phyloP scores from a whole-genome alignment of 768 basidiomycete species.

The Phanerodontia chrysosporium region DNA sequence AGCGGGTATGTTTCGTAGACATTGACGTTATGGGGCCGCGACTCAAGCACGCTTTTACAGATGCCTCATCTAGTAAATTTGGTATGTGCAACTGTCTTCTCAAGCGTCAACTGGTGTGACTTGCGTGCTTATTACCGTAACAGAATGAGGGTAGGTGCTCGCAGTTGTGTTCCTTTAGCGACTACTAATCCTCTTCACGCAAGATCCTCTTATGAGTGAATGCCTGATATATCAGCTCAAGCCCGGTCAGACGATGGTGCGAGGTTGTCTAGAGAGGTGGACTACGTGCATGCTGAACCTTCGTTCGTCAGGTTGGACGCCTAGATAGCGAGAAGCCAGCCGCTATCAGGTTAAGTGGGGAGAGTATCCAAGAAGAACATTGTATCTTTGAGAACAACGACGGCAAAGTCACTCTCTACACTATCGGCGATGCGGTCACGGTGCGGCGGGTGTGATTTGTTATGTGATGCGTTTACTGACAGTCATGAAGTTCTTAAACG shows the following conservation, averaged over 20 bases:
- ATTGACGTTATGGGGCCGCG: background rate
- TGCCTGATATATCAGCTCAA: constrained; percentile 93
- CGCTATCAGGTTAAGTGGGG: constrained; percentile 89
- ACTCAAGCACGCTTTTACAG: constrained; percentile 32
- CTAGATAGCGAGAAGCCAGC: constrained; percentile 77
- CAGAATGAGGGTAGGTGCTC: background rate
- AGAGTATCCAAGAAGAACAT: constrained; percentile 88
- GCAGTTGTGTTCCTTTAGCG: background rate
- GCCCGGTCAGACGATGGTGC: constrained; percentile 69
- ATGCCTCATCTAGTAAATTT: constrained; percentile 93
- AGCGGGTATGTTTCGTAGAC: constrained; percentile 53
- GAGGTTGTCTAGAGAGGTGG: background rate
- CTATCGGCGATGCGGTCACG: constrained; percentile 77
- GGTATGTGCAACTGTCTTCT: too few species aligned
- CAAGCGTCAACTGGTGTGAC: too few species aligned
- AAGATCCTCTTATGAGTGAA: constrained; percentile 96
- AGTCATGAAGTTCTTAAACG: constrained; percentile 80
- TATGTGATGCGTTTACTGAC: too few species aligned
- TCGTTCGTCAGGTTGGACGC: constrained; percentile 65
- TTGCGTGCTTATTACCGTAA: background rate
- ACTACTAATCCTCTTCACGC: background rate
- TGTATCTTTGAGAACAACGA: constrained; percentile 87
- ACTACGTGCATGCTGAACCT: background rate
- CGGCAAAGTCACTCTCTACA: constrained; percentile 79
- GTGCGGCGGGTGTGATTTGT: constrained; percentile 39